Base-by-base conservation (phyloP, 1,139 yeast genomes). In the Blastobotrys petasosporus region DNA sequence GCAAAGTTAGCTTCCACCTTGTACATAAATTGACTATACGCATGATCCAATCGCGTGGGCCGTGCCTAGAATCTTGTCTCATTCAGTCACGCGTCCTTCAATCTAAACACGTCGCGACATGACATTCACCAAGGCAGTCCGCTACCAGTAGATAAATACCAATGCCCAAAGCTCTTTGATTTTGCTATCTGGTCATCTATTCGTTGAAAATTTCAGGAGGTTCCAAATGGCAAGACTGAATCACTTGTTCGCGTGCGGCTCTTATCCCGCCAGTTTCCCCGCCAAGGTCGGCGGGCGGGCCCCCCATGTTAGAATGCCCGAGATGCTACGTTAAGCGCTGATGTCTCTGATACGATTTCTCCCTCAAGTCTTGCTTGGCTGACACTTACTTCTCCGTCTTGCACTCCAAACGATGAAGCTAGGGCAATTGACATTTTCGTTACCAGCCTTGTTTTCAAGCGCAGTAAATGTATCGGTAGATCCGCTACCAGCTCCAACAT, bases 401-500 rank as follows among this genome's bases (percentile, higher is more conserved):
- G 12, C 15, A 31, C 15, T n/a, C 5, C 9, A 37, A 25, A 29
- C 12, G n/a, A 42, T 42, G 45, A 37, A 32, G 37, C 11, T 42
- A 2, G 45, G 25, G 2, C 45, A 42, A 15, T 13, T 32, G 4
- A 32, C 40, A 3, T 16, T 44, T 17, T 15, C 37, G 10, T 44
- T 36, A 32, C 13, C 37, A 16, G 40, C 29, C 34, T n/a, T 44
- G 25, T 4, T 35, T 29, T 12, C 34, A 32, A 4, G 44, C 23
- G 20, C 6, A 10, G 16, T 12, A 6, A 15, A 29, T 20, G 25
- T 25, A 29, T 20, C 43, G 2, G 43, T 34, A 6, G 39, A 39
- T 23, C 43, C 43, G n/a, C 32, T 44, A 10, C 47, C 47, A 7
- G 41, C 42, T 8, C 47, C 47, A 12, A 20, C 35, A 29, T 7